Evolutionary conservation across 805 yeast species (phyloP).

Genomic region (Metschnikowia proteae): DNA sequence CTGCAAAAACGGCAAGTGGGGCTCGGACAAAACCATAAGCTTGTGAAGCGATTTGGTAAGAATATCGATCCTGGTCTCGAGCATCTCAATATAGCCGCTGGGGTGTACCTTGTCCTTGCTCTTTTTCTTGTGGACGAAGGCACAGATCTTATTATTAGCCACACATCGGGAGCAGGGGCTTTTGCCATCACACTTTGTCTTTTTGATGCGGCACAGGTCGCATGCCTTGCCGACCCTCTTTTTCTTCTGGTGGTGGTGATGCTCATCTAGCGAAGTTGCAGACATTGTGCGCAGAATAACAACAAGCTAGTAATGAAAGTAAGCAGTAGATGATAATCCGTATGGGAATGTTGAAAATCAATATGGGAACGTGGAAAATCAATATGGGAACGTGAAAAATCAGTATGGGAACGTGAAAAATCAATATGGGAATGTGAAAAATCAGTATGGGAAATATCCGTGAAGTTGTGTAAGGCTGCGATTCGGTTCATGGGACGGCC

Average conservation of each 20-base stretch:
- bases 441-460: background rate
- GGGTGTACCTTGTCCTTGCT: constrained; percentile 55
- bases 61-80: constrained; percentile 55
- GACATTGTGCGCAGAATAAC: constrained; percentile 3
- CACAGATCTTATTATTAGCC: constrained; percentile 55
- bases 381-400: background rate
- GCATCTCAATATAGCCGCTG: constrained; percentile 56
- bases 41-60: constrained; percentile 49
- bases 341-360: too few species aligned
- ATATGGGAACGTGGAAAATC: background rate
- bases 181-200: constrained; percentile 61
- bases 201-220: constrained; percentile 58
- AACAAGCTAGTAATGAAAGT: too few species aligned
- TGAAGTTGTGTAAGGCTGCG: background rate
- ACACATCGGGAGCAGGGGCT: constrained; percentile 57
- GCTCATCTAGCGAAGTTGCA: constrained; percentile 11
- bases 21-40: constrained; percentile 26
- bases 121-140: constrained; percentile 53
- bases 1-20: constrained; percentile 27
- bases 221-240: constrained; percentile 64
- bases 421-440: background rate
- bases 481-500: background rate
- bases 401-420: too few species aligned
- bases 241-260: constrained; percentile 31
- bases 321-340: too few species aligned